Percentiles rank a stretch among this genome's conserved stretches.
phyloP scores from a whole-genome alignment of 192 early-diverging fungal genomes.

The Entophlyctis luteolus region DNA sequence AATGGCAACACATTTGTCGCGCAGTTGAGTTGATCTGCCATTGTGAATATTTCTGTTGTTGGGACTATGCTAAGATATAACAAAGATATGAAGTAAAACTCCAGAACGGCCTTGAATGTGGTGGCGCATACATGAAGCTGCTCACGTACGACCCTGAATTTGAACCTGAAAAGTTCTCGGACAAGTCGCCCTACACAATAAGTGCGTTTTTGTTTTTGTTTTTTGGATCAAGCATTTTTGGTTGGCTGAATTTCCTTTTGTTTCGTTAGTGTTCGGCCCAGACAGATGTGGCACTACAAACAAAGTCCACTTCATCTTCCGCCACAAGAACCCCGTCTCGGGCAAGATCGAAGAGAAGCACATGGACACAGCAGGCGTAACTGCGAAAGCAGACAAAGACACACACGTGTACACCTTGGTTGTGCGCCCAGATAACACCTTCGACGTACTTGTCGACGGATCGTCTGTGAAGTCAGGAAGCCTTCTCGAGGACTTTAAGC shows the following conservation, averaged over 20 bases:
- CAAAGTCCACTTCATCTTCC: conserved; percentile 91
- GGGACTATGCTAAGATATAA: background rate
- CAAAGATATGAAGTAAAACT: conserved; percentile 82
- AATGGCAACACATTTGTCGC: conserved; percentile 68
- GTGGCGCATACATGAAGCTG: conserved; percentile 90
- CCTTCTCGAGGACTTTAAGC: conserved; percentile 73
- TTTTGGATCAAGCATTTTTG: background rate
- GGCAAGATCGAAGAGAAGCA: conserved; percentile 84
- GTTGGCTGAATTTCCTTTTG: background rate
- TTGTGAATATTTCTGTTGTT: conserved; percentile 15
- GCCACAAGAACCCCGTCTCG: conserved; percentile 81
- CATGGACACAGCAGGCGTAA: conserved; percentile 62
- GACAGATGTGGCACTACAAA: conserved; percentile 90
- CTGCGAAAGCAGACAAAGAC: conserved; percentile 62
- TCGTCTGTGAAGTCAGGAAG: conserved; percentile 61
- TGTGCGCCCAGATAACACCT: conserved; percentile 77
- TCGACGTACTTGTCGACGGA: conserved; percentile 73
- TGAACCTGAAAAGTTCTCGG: conserved; percentile 65
- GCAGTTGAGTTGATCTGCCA: conserved; percentile 5
- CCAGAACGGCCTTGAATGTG: conserved; percentile 80
- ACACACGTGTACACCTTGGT: conserved; percentile 80
- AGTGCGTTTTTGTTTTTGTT: conserved; percentile 30
- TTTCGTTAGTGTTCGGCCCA: conserved; percentile 83
- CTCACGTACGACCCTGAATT: conserved; percentile 63
- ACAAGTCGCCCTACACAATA: conserved; percentile 84